These are phyloP conservation scores for Candida coquimbonensis DNA, from an alignment of 805 yeast genomes.

Conservation along the genomic window DNA sequence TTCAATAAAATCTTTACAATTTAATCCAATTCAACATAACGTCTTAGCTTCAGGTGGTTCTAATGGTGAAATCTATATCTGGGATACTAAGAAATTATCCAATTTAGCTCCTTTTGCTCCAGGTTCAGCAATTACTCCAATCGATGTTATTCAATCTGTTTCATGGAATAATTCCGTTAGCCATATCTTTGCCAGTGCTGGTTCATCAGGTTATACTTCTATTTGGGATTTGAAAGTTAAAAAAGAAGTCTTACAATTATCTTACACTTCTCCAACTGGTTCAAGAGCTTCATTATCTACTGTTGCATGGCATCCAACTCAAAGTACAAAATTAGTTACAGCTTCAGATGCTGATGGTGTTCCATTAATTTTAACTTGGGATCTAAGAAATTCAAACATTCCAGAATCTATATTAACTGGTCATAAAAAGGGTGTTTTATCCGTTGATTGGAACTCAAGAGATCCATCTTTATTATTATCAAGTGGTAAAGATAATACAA, in stretches of 20 bases:
- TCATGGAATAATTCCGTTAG: conserved; percentile 84
- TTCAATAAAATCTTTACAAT: conserved; percentile 64
- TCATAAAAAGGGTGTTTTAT: conserved; percentile 81
- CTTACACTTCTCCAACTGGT: conserved; percentile 48
- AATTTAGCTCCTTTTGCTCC: conserved; percentile 48
- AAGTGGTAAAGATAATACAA: conserved; percentile 88
- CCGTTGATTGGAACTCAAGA: conserved; percentile 87
- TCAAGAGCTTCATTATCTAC: conserved; percentile 64
- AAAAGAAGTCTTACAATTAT: conserved; percentile 81
- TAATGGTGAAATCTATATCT: conserved; percentile 81
- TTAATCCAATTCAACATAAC: conserved; percentile 67
- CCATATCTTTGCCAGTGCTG: conserved; percentile 87
- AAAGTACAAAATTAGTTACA: conserved; percentile 79
- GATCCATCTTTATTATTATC: conserved; percentile 77
- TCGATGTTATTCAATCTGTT: conserved; percentile 62
- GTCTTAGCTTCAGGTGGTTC: conserved; percentile 82
- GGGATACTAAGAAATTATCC: conserved; percentile 73
- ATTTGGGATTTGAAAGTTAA: conserved; percentile 90
- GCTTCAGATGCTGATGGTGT: conserved; percentile 77
- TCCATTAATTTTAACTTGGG: conserved; percentile 87
- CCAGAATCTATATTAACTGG: conserved; percentile 75
- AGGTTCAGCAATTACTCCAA: conserved; percentile 73
- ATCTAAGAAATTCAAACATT: conserved; percentile 85
- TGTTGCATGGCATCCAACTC: conserved; percentile 93
- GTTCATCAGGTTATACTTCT: conserved; percentile 78